Evolutionary conservation across 345 rosid genomes (phyloP).

Genomic region (Eucalyptus marginata): DNA sequence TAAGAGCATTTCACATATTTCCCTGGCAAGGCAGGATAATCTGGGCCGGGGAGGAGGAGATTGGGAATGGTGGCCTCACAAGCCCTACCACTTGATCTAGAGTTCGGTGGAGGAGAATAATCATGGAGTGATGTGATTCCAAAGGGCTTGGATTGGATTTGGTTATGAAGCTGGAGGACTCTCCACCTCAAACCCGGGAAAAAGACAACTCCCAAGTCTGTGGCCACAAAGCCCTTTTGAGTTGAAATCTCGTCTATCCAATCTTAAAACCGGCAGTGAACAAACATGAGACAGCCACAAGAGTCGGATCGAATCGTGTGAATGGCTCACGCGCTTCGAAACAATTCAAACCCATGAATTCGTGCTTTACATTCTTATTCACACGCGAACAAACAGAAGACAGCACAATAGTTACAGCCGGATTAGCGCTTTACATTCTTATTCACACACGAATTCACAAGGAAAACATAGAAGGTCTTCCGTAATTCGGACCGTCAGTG

Average conservation of each 20-base stretch:
- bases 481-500: not conserved
- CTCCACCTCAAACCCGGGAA: not conserved
- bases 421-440: not conserved
- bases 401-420: not conserved
- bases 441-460: not conserved
- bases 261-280: not conserved
- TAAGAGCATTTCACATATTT: not conserved
- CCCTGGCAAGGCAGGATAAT: not conserved
- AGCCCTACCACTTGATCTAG: not conserved
- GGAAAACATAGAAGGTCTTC: not conserved
- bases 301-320: not conserved
- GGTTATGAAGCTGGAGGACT: not conserved
- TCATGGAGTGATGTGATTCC: not conserved
- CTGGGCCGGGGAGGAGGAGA: not conserved
- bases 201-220: not conserved
- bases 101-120: not conserved
- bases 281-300: not conserved
- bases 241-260: not conserved
- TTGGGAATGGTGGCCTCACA: slow-evolving; percentile 7
- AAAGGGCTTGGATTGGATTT: not conserved
- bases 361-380: not conserved
- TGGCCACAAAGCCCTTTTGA: not conserved
- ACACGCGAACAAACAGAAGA: not conserved
- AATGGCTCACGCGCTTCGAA: not conserved
- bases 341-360: not conserved